Evolutionary conservation across 2,329 filamentous ascomycete species (phyloP).

Genomic region (Penicillium sp.): DNA sequence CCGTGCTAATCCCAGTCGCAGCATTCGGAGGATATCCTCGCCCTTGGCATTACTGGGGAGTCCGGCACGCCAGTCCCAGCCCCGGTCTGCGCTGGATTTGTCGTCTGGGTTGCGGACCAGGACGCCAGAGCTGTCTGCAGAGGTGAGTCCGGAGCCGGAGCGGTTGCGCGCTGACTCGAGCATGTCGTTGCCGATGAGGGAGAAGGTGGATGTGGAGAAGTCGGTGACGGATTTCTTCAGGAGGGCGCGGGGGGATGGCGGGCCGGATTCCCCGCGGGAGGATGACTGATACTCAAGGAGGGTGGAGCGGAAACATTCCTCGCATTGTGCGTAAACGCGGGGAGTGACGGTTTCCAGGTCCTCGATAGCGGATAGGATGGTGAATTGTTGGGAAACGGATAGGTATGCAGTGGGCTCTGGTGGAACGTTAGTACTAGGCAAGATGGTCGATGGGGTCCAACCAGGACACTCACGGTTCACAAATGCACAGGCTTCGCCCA

Average conservation of each 20-base stretch:
- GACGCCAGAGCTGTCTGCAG: slow-evolving; percentile 54
- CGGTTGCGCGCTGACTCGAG: slow-evolving; percentile 48
- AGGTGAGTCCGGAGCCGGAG: slow-evolving; percentile 37
- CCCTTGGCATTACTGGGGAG: slow-evolving; percentile 58
- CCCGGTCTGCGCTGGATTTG: slow-evolving; percentile 47
- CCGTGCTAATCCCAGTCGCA: slow-evolving; percentile 69
- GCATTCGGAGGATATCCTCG: slow-evolving; percentile 65
- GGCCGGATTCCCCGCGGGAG: slow-evolving; percentile 37
- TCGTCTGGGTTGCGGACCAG: slow-evolving; percentile 37
- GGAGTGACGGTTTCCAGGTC: slow-evolving; percentile 72
- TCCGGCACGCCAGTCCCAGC: slow-evolving; percentile 68
- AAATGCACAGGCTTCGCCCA: slow-evolving; percentile 80
- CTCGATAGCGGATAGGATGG: slow-evolving; percentile 71
- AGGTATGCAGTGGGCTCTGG: slow-evolving; percentile 57
- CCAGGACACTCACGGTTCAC: slow-evolving; percentile 52
- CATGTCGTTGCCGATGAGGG: slow-evolving; percentile 70
- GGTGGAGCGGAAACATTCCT: slow-evolving; percentile 73
- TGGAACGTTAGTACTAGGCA: slow-evolving; percentile 15
- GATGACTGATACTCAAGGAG: slow-evolving; percentile 63
- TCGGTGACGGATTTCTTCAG: slow-evolving; percentile 60
- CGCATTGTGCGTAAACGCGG: slow-evolving; percentile 68
- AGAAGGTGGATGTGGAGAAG: slow-evolving; percentile 57
- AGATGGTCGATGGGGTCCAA: neutral
- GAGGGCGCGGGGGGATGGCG: slow-evolving; percentile 60
- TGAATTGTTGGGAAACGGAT: slow-evolving; percentile 67